Evolutionary conservation across 2,329 filamentous ascomycete species (phyloP).

Genomic region (Aspergillus ochraceus): DNA sequence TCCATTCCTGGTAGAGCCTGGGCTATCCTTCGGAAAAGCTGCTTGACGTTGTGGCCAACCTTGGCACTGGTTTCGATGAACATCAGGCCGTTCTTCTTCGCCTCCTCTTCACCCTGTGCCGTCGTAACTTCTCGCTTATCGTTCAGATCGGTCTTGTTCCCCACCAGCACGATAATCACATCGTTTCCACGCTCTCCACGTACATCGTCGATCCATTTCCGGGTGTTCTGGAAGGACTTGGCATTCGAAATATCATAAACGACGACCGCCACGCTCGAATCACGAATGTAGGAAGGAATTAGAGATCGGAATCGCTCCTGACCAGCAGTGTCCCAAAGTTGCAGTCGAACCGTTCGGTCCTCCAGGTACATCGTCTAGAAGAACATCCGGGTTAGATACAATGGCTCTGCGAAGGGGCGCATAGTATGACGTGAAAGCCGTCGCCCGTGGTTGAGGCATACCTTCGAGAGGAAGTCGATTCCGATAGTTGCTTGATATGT

Average conservation of each 20-base stretch:
- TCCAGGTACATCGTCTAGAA: slow-evolving; percentile 96
- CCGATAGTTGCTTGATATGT: slow-evolving; percentile 99
- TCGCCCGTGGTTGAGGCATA: slow-evolving; percentile 40
- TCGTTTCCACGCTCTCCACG: slow-evolving; percentile 95
- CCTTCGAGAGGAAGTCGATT: slow-evolving; percentile 99
- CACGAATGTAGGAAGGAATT: slow-evolving; percentile 97
- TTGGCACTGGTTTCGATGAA: slow-evolving; percentile 99
- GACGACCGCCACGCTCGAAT: slow-evolving; percentile 95
- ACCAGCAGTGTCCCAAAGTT: slow-evolving; percentile 97
- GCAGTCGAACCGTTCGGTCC: slow-evolving; percentile 93
- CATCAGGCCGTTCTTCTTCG: slow-evolving; percentile 96
- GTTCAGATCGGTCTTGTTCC: slow-evolving; percentile 98
- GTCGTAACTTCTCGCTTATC: slow-evolving; percentile 98
- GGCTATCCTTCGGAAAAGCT: slow-evolving; percentile 94
- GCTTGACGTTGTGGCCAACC: slow-evolving; percentile 96
- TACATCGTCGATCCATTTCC: slow-evolving; percentile 99
- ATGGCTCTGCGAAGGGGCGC: not conserved
- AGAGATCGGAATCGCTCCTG: slow-evolving; percentile 96
- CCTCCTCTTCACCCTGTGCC: slow-evolving; percentile 94
- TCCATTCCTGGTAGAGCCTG: slow-evolving; percentile 98
- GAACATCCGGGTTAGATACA: slow-evolving; percentile 6
- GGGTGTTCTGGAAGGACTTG: slow-evolving; percentile 97
- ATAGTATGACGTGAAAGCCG: not conserved
- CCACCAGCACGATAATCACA: slow-evolving; percentile 97
- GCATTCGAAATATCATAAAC: slow-evolving; percentile 98